Evolutionary conservation across 805 yeast species (phyloP), one percentile per base, ranked within the genome.

Genomic region (Candida broadrunensis): DNA sequence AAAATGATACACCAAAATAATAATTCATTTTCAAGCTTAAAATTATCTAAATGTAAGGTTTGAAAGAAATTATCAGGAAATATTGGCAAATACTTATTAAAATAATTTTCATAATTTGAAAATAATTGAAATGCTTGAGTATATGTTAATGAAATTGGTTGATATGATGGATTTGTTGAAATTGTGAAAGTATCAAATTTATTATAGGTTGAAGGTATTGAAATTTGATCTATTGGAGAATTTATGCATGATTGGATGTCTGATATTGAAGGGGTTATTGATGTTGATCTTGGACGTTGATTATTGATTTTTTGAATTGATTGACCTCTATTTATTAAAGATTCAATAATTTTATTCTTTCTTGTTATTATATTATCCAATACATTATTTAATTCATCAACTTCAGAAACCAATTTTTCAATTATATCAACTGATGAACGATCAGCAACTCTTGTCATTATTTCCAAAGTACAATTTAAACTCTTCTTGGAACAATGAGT

Each of bases 401-500:
- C 62, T 20, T 65, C 70, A n/a, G 35, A 17, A 27, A 51, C 41
- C 35, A 65, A 50, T 33, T 46, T 54, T 37, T 57, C 60, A 11
- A 63, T 45, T 24, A 59, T 42, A 17, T 61, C 65, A 14, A 48
- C 47, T n/a, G 47, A 35, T 13, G 75, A 61, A 40, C 80, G 55
- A 44, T 77, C 77, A 2, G 78, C 77, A 6, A 13, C 32, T 11
- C 72, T 65, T 9, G 54, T 43, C 12, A 81, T 78, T 15, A 74
- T 65, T 47, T 80, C 86, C 34, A 81, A 62, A 34, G 71, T 70
- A 52, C 88, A 83, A 20, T 61, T 59, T 16, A 75, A 49, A 14
- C 77, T 76, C 43, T 73, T 70, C 53, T 73, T 77, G 4, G 63
- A 47, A 54, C 88, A 83, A 23, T 76, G 70, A 2, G 81, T 56